These are phyloP conservation scores for Tulasnella sp. DNA, from an alignment of 768 basidiomycete genomes.

Conservation along the genomic window DNA sequence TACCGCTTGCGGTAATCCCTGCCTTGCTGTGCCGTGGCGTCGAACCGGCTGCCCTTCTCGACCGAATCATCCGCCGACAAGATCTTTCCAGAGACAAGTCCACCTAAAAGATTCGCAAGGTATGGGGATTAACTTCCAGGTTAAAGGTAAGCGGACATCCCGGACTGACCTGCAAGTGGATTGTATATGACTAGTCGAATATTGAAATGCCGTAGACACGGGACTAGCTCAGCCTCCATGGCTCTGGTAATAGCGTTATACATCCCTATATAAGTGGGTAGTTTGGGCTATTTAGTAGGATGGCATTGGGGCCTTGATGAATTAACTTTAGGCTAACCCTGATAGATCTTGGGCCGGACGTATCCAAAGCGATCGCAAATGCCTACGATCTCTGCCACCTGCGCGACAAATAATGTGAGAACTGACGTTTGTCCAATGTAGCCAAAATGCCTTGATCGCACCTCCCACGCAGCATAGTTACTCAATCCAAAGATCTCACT, in stretches of 20 bases:
- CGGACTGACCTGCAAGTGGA: constrained; percentile 15
- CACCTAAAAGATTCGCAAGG: constrained; percentile 31
- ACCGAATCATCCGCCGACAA: constrained; percentile 28
- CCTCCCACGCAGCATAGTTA: constrained; percentile 35
- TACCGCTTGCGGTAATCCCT: constrained; percentile 39
- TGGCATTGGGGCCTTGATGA: background rate
- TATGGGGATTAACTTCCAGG: background rate
- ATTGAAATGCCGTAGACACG: constrained; percentile 18
- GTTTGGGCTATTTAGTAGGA: too few relatives aligned
- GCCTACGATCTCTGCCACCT: constrained; percentile 35
- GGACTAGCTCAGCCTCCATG: constrained; percentile 19
- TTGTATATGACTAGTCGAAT: constrained; percentile 19
- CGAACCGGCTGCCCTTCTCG: constrained; percentile 35
- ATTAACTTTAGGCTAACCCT: constrained; percentile 21
- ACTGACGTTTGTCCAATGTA: constrained; percentile 49
- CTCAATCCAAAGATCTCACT: constrained; percentile 33
- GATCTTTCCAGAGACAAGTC: constrained; percentile 49
- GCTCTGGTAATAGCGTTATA: constrained; percentile 18
- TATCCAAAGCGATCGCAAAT: constrained; percentile 37
- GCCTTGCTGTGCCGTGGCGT: constrained; percentile 28
- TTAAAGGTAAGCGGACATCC: background rate
- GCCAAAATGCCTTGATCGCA: constrained; percentile 34
- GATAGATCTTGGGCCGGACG: constrained; percentile 41
- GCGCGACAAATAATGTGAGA: constrained; percentile 35
- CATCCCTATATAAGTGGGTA: background rate